Evolutionary conservation across 225 moss, liverwort and hornwort genomes (phyloP).

Genomic region (Ulota crispa): DNA sequence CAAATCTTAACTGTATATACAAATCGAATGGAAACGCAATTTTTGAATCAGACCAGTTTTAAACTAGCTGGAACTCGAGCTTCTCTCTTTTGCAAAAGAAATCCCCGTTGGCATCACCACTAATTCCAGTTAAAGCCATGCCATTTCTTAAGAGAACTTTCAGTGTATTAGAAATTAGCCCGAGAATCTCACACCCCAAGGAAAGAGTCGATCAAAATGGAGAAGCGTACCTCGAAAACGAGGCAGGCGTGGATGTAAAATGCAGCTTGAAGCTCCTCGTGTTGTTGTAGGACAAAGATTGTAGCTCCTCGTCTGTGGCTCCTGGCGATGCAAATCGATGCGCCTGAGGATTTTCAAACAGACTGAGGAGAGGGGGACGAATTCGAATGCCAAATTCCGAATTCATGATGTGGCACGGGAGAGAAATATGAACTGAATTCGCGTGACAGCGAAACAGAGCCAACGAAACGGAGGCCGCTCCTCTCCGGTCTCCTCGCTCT

Average conservation of each 20-base stretch:
- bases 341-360: neutral
- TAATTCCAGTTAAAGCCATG: conserved; percentile 1
- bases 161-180: neutral
- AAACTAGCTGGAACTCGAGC: neutral
- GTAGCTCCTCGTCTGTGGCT: neutral
- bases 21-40: neutral
- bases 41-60: conserved; percentile 7
- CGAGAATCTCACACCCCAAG: neutral
- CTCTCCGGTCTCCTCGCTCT: neutral
- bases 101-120: neutral
- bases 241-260: neutral
- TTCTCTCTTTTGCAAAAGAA: neutral
- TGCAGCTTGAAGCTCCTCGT: neutral
- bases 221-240: neutral
- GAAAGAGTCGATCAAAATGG: neutral
- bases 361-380: neutral
- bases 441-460: neutral
- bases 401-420: neutral
- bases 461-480: neutral
- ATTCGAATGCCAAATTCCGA: neutral
- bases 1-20: neutral
- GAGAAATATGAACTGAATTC: neutral
- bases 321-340: neutral
- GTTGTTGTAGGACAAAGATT: neutral
- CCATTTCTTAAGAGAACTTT: neutral